A percentile compares a stretch with the other conserved stretches of the same genome.
phyloP scores from a whole-genome alignment of 2,329 filamentous ascomycete species.

The Pseudogymnoascus sp. region DNA sequence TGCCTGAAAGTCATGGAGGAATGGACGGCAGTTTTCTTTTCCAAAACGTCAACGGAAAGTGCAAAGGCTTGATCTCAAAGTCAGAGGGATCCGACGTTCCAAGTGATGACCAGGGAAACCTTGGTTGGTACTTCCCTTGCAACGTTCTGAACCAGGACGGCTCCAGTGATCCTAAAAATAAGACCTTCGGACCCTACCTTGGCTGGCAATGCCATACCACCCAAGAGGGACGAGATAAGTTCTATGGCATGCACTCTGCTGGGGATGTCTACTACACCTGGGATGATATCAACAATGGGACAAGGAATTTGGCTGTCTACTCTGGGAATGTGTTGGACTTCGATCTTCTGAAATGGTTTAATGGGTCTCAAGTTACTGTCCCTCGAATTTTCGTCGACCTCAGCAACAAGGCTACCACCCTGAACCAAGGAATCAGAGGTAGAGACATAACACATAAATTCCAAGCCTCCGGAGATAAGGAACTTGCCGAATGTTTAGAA shows the following conservation, averaged over 20 bases:
- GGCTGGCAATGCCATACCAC: conserved; percentile 90
- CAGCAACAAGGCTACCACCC: conserved; percentile 54
- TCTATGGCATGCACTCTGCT: conserved; percentile 64
- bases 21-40: conserved; percentile 95
- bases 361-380: conserved; percentile 68
- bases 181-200: conserved; percentile 66
- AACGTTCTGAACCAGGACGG: conserved; percentile 89
- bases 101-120: conserved; percentile 61
- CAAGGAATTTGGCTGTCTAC: conserved; percentile 88
- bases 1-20: conserved; percentile 76
- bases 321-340: conserved; percentile 90
- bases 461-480: conserved; percentile 71
- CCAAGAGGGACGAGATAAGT: conserved; percentile 57
- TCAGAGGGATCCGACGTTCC: conserved; percentile 70
- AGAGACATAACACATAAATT: conserved; percentile 86
- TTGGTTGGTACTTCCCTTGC: conserved; percentile 98
- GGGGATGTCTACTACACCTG: conserved; percentile 96
- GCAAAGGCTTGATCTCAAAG: conserved; percentile 80
- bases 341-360: conserved; percentile 84
- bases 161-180: conserved; percentile 63
- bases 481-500: conserved; percentile 77
- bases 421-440: conserved; percentile 63
- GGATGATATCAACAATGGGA: conserved; percentile 84
- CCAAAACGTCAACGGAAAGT: conserved; percentile 95
- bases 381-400: conserved; percentile 76